These are phyloP conservation scores for Lepidopterella palustris DNA, from an alignment of 495 filamentous ascomycete genomes.

Conservation along the genomic window DNA sequence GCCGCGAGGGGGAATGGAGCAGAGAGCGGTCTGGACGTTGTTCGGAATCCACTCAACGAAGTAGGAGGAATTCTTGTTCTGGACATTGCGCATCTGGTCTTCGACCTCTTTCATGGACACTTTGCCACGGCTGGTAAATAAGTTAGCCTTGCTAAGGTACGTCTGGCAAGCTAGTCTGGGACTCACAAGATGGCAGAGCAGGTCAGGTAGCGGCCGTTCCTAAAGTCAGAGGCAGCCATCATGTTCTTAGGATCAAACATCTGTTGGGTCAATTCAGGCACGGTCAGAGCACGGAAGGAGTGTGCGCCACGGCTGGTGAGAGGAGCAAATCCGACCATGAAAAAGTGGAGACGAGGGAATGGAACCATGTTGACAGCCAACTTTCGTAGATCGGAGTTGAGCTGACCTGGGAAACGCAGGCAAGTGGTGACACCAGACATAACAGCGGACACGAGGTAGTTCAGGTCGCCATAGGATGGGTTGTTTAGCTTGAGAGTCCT, in stretches of 20 bases:
- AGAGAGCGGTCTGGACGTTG: constrained; percentile 99
- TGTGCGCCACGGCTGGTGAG: constrained; percentile 91
- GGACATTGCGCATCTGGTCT: constrained; percentile 99
- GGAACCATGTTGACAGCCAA: constrained; percentile 99
- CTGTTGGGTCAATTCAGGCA: constrained; percentile 98
- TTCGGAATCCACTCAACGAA: constrained; percentile 99
- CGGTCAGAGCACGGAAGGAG: constrained; percentile 94
- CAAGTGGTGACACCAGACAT: constrained; percentile 99
- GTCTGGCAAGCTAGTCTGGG: background rate
- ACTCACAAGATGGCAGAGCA: constrained; percentile 93
- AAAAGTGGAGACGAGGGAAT: constrained; percentile 99
- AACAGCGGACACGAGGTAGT: constrained; percentile 98
- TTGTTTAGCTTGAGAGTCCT: constrained; percentile 96
- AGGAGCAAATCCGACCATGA: constrained; percentile 99
- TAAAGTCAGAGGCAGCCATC: constrained; percentile 99
- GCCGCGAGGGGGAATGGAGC: constrained; percentile 96
- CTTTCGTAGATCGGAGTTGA: constrained; percentile 99
- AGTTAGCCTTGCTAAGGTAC: constrained; percentile 19
- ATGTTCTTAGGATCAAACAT: constrained; percentile 99
- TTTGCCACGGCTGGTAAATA: constrained; percentile 75
- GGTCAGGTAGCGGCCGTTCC: constrained; percentile 98
- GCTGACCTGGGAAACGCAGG: constrained; percentile 97
- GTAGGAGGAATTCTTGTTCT: constrained; percentile 99
- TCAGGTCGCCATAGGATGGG: constrained; percentile 98
- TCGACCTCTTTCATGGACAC: constrained; percentile 99